Conservation (phyloP, 140 eudicot genomes). For the Bidens hawaiensis region DNA sequence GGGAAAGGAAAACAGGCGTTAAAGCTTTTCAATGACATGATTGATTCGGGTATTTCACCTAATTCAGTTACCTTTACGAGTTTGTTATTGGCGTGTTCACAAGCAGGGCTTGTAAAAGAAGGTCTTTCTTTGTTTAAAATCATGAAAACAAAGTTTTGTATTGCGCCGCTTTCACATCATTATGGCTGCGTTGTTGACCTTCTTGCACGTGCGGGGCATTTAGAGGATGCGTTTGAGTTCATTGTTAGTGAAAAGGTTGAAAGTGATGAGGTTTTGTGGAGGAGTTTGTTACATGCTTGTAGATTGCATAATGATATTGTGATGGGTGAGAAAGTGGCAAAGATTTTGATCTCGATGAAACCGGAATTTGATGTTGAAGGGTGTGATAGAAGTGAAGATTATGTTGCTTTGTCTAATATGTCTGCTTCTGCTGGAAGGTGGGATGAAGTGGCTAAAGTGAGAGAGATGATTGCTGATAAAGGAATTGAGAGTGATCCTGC, state of each 20-base stretch:
- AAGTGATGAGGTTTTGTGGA: conserved; percentile 42
- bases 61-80: conserved; percentile 54
- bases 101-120: conserved; percentile 47
- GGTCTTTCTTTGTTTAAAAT: conserved; percentile 42
- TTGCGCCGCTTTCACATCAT: conserved; percentile 33
- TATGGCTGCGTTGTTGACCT: conserved; percentile 55
- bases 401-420: conserved; percentile 50
- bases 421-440: conserved; percentile 52
- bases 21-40: conserved; percentile 31
- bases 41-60: conserved; percentile 28
- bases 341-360: conserved; percentile 29
- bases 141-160: conserved; percentile 32
- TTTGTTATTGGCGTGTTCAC: conserved; percentile 50
- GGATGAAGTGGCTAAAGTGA: conserved; percentile 47
- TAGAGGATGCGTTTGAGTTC: conserved; percentile 43
- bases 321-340: conserved; percentile 53
- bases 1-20: conserved; percentile 50
- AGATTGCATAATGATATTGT: conserved; percentile 33
- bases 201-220: conserved; percentile 42
- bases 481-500: conserved; percentile 42
- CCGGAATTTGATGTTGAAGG: conserved; percentile 7
- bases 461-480: conserved; percentile 35
- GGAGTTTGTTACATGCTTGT: conserved; percentile 52
- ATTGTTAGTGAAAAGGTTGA: conserved; percentile 25
- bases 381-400: conserved; percentile 38